These are phyloP conservation scores for Debaryomyces fabryi DNA, from an alignment of 1,139 yeast species.

Conservation along the genomic window DNA sequence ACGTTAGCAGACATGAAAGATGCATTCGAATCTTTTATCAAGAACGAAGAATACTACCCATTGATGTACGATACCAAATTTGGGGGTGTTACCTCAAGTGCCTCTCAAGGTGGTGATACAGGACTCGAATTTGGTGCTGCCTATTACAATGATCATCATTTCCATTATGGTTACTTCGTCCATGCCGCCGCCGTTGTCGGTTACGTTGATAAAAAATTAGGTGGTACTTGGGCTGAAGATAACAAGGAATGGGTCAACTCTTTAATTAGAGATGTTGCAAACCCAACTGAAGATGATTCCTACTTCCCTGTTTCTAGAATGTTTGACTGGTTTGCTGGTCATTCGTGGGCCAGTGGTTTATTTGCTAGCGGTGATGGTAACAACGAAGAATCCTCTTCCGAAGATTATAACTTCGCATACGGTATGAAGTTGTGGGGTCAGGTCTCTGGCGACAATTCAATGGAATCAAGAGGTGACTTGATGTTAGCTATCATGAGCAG, in stretches of 20 bases:
- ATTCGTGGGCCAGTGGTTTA: slow-evolving; percentile 84
- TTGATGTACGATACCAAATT: slow-evolving; percentile 69
- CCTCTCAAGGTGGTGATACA: slow-evolving; percentile 51
- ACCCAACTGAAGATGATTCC: slow-evolving; percentile 61
- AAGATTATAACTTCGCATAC: slow-evolving; percentile 78
- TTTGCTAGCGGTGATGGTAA: slow-evolving; percentile 73
- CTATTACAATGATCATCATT: slow-evolving; percentile 78
- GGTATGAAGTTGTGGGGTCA: slow-evolving; percentile 84
- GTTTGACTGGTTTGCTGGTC: slow-evolving; percentile 84
- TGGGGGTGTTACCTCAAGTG: slow-evolving; percentile 70
- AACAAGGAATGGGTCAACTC: slow-evolving; percentile 69
- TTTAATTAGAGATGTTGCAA: slow-evolving; percentile 75
- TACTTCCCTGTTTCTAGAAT: slow-evolving; percentile 76
- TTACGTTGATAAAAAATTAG: slow-evolving; percentile 57
- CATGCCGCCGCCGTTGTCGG: slow-evolving; percentile 82
- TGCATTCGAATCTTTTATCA: slow-evolving; percentile 53
- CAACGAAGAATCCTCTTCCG: slow-evolving; percentile 80
- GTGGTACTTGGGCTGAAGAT: slow-evolving; percentile 68
- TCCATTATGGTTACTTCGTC: slow-evolving; percentile 77
- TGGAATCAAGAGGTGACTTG: slow-evolving; percentile 78
- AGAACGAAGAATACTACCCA: slow-evolving; percentile 58
- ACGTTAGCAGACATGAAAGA: slow-evolving; percentile 53
- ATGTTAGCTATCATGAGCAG: slow-evolving; percentile 69
- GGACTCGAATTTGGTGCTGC: slow-evolving; percentile 58
- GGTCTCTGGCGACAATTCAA: slow-evolving; percentile 66